Percentiles rank a stretch among this genome's conserved stretches.
Evolutionary conservation across 169 alveolate species (phyloP).

Genomic region (Perkinsus olseni): DNA sequence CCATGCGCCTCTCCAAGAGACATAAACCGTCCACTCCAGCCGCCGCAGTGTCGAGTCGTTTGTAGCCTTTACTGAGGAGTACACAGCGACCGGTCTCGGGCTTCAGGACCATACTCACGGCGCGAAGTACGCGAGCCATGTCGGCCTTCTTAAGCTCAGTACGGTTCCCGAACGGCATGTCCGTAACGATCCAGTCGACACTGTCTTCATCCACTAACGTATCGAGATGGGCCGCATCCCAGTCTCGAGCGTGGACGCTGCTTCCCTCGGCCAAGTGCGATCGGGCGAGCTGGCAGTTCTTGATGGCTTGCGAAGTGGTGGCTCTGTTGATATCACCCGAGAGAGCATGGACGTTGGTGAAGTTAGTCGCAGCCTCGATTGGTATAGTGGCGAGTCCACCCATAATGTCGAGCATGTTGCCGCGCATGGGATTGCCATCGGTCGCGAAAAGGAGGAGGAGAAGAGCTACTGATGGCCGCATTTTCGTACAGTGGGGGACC

Average conservation of each 20-base stretch:
- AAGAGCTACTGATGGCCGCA: neutral
- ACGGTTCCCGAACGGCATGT: neutral
- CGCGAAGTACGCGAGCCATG: neutral
- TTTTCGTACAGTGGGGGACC: neutral
- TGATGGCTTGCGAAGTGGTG: neutral
- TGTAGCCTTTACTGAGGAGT: neutral
- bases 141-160: neutral
- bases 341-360: neutral
- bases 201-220: neutral
- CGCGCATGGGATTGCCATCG: neutral
- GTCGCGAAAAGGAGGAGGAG: neutral
- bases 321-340: neutral
- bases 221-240: neutral
- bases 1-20: neutral
- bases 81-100: neutral
- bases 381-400: neutral
- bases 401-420: neutral
- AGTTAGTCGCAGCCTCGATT: neutral
- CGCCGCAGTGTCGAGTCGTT: neutral
- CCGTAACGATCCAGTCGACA: neutral
- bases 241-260: neutral
- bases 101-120: neutral
- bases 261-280: neutral
- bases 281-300: neutral
- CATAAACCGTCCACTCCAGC: neutral